Evolutionary conservation across 2,329 filamentous ascomycete genomes (phyloP), one percentile per base, ranked within the genome.

Genomic region (Ceratocystis eucalypticola): DNA sequence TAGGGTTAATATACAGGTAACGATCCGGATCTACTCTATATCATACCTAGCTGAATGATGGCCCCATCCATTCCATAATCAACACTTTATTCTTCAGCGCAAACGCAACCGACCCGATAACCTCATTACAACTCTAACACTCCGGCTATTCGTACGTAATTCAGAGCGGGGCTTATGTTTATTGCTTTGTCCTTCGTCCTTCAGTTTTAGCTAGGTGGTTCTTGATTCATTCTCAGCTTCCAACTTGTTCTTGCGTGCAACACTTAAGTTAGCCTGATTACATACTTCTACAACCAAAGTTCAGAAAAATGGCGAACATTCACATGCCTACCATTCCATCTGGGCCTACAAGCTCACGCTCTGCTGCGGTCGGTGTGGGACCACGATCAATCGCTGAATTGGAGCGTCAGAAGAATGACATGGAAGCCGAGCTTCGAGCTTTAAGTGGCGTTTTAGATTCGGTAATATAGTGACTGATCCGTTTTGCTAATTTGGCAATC

Each of bases 391-490:
- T 96, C 73, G 78, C 82, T 55, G 88, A 96, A 77, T 84, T 97
- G 64, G 89, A 94, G 73, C 82, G 82, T 44, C 88, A 91, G 77
- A 97, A 96, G 75, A 87, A 93, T 71, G 82, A 84, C 66, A 78
- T 96, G 57, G 94, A 99, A 77, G 85, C 84, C 61, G 93, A 99
- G 77, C 82, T 99, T 68, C 89, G 87, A 71, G 89, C 91, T 15
- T 80, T 97, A 7, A 86, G 92, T 68, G 82, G 86, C 65, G 90
- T 97, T 15, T 82, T 99, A n/a, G 89, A 91, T 70, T 94, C 91
- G 70, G 92, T 96, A 78, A 30, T 37, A 59, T 30, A 53, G 41
- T 4, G n/a, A 41, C 12, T 50, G 15, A 28, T 66, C 46, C 33
- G 20, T 22, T n/a, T 68, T 71, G 17, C 7, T n/a, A 17, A n/a